phyloP scores from a whole-genome alignment of 2,329 filamentous ascomycete genomes.

The Davidsoniella virescens region DNA sequence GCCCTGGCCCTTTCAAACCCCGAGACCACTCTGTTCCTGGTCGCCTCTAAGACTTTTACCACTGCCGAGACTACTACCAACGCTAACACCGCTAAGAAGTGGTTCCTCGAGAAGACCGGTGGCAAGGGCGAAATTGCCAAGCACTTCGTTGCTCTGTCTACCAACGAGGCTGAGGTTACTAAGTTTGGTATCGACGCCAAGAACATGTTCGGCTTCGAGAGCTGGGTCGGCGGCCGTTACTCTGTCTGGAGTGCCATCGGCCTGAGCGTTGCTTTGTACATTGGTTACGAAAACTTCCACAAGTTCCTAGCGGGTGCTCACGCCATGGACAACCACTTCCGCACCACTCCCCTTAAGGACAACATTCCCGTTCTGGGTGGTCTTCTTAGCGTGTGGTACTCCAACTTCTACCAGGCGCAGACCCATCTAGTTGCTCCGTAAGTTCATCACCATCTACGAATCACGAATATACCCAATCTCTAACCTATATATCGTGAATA shows the following conservation, averaged over 20 bases:
- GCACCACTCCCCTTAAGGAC: conserved; percentile 71
- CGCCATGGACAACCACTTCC: conserved; percentile 98
- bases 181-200: conserved; percentile 98
- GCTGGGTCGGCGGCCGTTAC: conserved; percentile 96
- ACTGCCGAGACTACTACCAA: conserved; percentile 96
- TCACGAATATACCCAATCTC: not conserved
- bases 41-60: conserved; percentile 98
- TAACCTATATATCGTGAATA: conserved; percentile 20
- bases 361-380: conserved; percentile 91
- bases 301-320: conserved; percentile 89
- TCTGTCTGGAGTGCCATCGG: conserved; percentile 98
- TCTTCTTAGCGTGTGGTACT: conserved; percentile 95
- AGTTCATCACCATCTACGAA: conserved; percentile 23
- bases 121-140: conserved; percentile 82
- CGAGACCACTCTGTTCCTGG: conserved; percentile 95
- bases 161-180: conserved; percentile 85
- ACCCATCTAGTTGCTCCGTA: conserved; percentile 92
- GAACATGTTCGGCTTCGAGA: conserved; percentile 99
- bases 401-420: conserved; percentile 95
- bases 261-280: conserved; percentile 81
- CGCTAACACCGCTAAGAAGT: conserved; percentile 88
- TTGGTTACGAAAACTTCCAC: conserved; percentile 95
- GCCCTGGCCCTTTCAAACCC: conserved; percentile 77
- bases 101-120: conserved; percentile 75
- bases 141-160: conserved; percentile 96